A percentile compares a stretch with the other conserved stretches of the same genome.
Conservation (phyloP, 148 eudicot genomes). For the Polygonum aviculare region DNA sequence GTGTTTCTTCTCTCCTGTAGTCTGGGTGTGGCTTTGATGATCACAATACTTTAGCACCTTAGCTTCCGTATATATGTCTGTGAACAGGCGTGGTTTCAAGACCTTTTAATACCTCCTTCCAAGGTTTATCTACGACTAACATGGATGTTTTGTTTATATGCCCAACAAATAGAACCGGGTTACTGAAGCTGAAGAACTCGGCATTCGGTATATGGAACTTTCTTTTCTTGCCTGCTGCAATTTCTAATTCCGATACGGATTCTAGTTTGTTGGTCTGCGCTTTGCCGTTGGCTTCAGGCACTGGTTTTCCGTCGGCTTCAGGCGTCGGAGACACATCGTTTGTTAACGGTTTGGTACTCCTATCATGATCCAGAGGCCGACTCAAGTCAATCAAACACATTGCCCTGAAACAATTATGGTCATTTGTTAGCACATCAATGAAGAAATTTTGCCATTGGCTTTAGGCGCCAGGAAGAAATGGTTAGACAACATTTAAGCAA, state of each 20-base stretch:
- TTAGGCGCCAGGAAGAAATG: too few relatives aligned
- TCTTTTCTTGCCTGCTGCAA: conserved; percentile 30
- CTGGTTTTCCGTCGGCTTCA: conserved; percentile 30
- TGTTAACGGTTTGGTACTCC: conserved; percentile 21
- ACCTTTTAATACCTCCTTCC: conserved; percentile 66
- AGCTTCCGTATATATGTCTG: conserved; percentile 80
- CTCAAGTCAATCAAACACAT: conserved; percentile 87
- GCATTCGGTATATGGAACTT: conserved; percentile 58
- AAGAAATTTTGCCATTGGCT: too few relatives aligned
- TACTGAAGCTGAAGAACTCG: conserved; percentile 38
- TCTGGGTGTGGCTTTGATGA: neutral
- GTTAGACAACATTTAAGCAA: neutral
- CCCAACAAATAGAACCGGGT: conserved; percentile 80
- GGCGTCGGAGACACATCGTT: conserved; percentile 43
- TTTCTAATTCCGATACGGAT: conserved; percentile 16
- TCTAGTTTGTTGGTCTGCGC: conserved; percentile 29
- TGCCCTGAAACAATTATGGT: conserved; percentile 39
- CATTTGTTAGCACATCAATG: neutral
- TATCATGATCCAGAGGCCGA: conserved; percentile 51
- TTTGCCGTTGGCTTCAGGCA: conserved; percentile 34
- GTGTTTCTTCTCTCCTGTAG: neutral
- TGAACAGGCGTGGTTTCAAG: conserved; percentile 73
- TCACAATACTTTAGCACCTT: neutral
- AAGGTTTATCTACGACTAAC: conserved; percentile 76
- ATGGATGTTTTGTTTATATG: conserved; percentile 65